Conservation (phyloP, 495 filamentous ascomycete species). For the Jackrogersella multiformis region DNA sequence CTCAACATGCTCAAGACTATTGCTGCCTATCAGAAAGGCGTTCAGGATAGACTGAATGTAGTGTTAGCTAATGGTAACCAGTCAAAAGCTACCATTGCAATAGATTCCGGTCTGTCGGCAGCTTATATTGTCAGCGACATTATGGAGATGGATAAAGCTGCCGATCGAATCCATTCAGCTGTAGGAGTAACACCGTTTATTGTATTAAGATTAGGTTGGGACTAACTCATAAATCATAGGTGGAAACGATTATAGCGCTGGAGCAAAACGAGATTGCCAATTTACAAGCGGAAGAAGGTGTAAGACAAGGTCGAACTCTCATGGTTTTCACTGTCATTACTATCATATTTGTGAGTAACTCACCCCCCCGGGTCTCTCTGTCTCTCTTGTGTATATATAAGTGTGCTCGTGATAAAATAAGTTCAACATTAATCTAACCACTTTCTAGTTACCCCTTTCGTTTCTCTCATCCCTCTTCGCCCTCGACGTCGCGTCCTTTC, state of each 20-base stretch:
- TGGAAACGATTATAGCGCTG: neutral
- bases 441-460: neutral
- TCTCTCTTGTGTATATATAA: too few species aligned
- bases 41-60: neutral
- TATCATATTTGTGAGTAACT: neutral
- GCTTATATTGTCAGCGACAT: neutral
- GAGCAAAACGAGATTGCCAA: neutral
- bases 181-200: neutral
- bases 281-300: neutral
- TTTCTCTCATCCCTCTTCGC: neutral
- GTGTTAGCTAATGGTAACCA: neutral
- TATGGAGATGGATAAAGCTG: neutral
- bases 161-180: neutral
- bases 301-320: neutral
- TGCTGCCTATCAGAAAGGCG: neutral
- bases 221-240: neutral
- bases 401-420: too few species aligned
- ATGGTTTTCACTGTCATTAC: neutral
- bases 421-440: neutral
- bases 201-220: neutral
- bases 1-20: conserved; percentile 1
- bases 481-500: neutral
- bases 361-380: neutral
- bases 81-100: neutral
- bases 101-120: neutral